These are phyloP conservation scores for Gremmenia infestans DNA, from an alignment of 2,329 filamentous ascomycete genomes.

Conservation along the genomic window DNA sequence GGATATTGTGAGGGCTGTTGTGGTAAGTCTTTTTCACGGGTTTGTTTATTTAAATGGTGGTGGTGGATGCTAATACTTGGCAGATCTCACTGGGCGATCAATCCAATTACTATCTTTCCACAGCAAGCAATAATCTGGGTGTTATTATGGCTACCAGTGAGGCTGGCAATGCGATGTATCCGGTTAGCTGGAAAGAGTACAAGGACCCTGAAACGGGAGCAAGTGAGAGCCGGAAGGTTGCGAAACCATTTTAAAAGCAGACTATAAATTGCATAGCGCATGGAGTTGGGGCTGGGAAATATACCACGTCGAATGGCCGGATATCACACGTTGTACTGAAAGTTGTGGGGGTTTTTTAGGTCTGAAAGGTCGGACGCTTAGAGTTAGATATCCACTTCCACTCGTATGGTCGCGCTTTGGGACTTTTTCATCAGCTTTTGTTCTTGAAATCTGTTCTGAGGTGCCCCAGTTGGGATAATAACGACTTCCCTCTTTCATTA, in stretches of 20 bases:
- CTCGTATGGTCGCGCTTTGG: too few species aligned
- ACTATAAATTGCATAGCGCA: neutral
- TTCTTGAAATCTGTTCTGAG: too few species aligned
- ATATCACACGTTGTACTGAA: too few species aligned
- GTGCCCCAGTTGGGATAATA: too few species aligned
- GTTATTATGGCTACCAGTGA: slow-evolving; percentile 92
- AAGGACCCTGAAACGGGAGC: slow-evolving; percentile 73
- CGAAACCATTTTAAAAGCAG: slow-evolving; percentile 66
- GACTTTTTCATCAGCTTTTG: too few species aligned
- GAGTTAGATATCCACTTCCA: too few species aligned
- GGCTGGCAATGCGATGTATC: slow-evolving; percentile 83
- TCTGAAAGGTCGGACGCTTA: too few species aligned
- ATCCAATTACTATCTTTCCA: slow-evolving; percentile 91
- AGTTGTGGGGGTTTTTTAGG: too few species aligned
- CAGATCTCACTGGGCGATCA: slow-evolving; percentile 89
- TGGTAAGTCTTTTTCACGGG: slow-evolving; percentile 45
- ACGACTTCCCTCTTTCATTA: too few species aligned
- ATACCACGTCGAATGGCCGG: too few species aligned
- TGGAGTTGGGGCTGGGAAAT: neutral
- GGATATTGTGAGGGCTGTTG: slow-evolving; percentile 81
- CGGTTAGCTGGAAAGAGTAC: slow-evolving; percentile 94
- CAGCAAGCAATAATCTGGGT: slow-evolving; percentile 83
- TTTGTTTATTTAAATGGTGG: neutral
- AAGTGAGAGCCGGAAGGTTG: slow-evolving; percentile 83
- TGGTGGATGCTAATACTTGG: slow-evolving; percentile 39